Conservation (phyloP, 768 basidiomycete genomes). For the Peribolospora baueri region DNA sequence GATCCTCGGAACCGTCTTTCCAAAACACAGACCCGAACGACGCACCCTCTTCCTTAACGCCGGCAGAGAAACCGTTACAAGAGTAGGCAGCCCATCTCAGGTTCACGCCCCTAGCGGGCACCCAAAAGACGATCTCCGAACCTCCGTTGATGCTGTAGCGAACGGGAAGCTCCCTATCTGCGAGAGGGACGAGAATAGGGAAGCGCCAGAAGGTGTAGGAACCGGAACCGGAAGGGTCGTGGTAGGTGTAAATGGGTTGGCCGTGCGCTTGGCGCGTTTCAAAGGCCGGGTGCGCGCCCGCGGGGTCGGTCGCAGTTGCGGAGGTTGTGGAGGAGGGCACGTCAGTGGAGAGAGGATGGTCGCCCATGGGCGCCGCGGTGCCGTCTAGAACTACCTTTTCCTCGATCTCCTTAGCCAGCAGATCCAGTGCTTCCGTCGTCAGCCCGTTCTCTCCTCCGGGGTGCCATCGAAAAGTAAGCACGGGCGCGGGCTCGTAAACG, state of each 20-base stretch:
- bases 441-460: slow-evolving; percentile 24
- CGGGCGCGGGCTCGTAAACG: slow-evolving; percentile 47
- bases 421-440: slow-evolving; percentile 3
- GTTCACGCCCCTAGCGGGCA: slow-evolving; percentile 56
- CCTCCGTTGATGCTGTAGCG: slow-evolving; percentile 63
- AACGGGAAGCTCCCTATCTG: slow-evolving; percentile 44
- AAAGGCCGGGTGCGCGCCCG: slow-evolving; percentile 1
- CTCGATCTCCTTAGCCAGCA: neutral
- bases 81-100: slow-evolving; percentile 80
- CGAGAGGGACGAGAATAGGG: slow-evolving; percentile 53
- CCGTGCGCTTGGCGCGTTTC: slow-evolving; percentile 1
- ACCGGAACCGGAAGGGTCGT: slow-evolving; percentile 22
- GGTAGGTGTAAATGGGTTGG: slow-evolving; percentile 13
- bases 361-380: slow-evolving; percentile 6
- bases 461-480: slow-evolving; percentile 49
- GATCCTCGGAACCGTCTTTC: slow-evolving; percentile 35
- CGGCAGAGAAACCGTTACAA: slow-evolving; percentile 58
- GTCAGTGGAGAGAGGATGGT: neutral
- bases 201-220: slow-evolving; percentile 90
- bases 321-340: slow-evolving; percentile 1
- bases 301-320: slow-evolving; percentile 1
- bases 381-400: neutral
- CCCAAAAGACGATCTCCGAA: slow-evolving; percentile 42
- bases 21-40: slow-evolving; percentile 6
- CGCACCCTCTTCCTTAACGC: slow-evolving; percentile 56